Evolutionary conservation across 2,329 filamentous ascomycete species (phyloP), one percentile per base, ranked within the genome.

Genomic region (Geosmithia putterillii): DNA sequence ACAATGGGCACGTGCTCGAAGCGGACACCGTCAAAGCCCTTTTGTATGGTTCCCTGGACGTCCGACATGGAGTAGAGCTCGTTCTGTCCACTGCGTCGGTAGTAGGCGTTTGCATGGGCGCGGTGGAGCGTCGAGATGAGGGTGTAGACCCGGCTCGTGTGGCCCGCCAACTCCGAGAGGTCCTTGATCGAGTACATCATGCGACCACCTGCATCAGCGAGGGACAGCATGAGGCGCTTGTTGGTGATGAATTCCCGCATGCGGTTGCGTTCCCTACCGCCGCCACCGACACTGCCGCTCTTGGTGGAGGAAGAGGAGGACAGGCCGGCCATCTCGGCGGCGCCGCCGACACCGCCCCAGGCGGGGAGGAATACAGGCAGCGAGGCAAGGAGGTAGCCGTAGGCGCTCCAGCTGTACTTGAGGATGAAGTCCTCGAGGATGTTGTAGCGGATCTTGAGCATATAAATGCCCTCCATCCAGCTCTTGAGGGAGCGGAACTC

Each of bases 131-230:
- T 95, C 38, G 88, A 90, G 56, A 98, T 94, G 36, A 98, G 73
- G 10, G 88, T 94, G 66, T 95, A 98, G 12, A 98, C 89, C 38
- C 92, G 81, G 46, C 87, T 95, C 1, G 92, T 98, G 65, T 96
- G 94, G 19, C 92, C 92, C 5, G 92, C 92, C 28, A 98, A 71
- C 59, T 98, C 92, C 2, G 89, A 89, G 32, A 98, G 76, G 57
- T 98, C 94, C 64, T 98, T 98, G 70, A 98, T 94, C 48, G 86
- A 92, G 69, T 98, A 98, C 92, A 98, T 98, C 87, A 98, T 95
- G 40, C 92, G 78, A 21, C 90, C 90, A 46, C 92, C 92, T 2
- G 92, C 92, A 62, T 98, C 92, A 9, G 92, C 92, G 34, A 98
- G 75, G 15, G 90, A 96, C 25, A 98, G 75, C 92, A 98, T 96